Percentiles rank a stretch among this genome's conserved stretches.
Evolutionary conservation across 1,284 basidiomycete species (phyloP).

Genomic region (Cryptococcus sp.): DNA sequence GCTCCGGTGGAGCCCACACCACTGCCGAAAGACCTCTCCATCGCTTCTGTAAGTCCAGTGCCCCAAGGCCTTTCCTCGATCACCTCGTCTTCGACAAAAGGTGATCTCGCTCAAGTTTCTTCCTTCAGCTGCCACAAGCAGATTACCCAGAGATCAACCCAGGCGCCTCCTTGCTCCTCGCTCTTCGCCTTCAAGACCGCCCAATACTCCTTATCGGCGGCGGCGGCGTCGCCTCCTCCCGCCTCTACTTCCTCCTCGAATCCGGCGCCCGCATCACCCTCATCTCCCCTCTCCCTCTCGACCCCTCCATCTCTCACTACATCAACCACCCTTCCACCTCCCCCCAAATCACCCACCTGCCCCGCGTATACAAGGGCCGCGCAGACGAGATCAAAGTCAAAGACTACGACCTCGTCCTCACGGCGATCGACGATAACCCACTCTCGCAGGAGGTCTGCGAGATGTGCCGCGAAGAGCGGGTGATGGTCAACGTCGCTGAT

Average conservation of each 20-base stretch:
- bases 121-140: background rate
- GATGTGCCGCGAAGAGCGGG: conserved; percentile 64
- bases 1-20: background rate
- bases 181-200: conserved; percentile 54
- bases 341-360: conserved; percentile 65
- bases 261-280: conserved; percentile 50
- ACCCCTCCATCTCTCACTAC: conserved; percentile 53
- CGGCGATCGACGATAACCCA: conserved; percentile 82
- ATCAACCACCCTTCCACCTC: conserved; percentile 43
- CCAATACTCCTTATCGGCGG: conserved; percentile 57
- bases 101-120: background rate
- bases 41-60: background rate
- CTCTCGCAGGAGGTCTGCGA: conserved; percentile 66
- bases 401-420: conserved; percentile 83
- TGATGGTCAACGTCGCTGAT: conserved; percentile 95
- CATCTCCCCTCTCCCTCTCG: conserved; percentile 50
- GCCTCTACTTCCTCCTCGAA: conserved; percentile 52
- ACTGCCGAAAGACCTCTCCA: background rate
- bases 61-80: background rate
- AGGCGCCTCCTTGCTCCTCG: conserved; percentile 53
- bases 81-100: too few relatives aligned
- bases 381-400: conserved; percentile 51
- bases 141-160: conserved; percentile 35
- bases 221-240: conserved; percentile 56
- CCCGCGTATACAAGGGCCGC: conserved; percentile 59